Evolutionary conservation across 2,329 filamentous ascomycete genomes (phyloP), one percentile per base, ranked within the genome.

Genomic region (Raffaelea arxii): DNA sequence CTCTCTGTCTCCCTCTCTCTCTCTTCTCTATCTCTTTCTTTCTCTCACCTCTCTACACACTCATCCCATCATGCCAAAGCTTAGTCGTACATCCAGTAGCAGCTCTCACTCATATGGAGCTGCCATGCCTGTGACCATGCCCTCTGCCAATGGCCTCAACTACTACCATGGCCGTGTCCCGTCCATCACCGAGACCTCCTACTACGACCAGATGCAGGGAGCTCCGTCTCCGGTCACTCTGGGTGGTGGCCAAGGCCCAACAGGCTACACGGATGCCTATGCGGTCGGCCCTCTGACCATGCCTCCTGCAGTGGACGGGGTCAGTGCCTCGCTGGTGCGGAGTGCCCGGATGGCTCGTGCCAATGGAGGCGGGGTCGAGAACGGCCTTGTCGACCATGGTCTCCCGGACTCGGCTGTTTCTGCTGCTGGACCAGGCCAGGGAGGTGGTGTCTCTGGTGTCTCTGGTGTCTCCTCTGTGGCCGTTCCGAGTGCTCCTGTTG

Each of bases 181-280:
- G 18, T 53, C 51, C 2, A 19, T 51, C 0, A 35, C 44, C 3
- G 53, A 58, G 38, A 44, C 48, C 42, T 54, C 53, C 47, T 63
- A 59, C 53, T 65, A 64, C 44, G 58, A 56, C n/a, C 52, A 55
- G 41, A 55, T 64, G 25, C 52, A 56, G 22, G 46, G 4, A 38
- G 22, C 27, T 48, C 56, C 7, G 39, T 56, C n/a, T 51, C 56
- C 19, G 2, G 38, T 22, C 18, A 23, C 23, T 16, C 18, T 27
- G 10, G 37, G 21, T 22, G 18, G 23, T 25, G 23, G 18, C 22
- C 58, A 60, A 43, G 45, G 54, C 5, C 49, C 55, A n/a, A n/a
- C n/a, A n/a, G n/a, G n/a, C 4, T 62, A 61, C 30, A 25, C 22
- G 46, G 62, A 65, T 49, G 49, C 58, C 7, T 63, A 63, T 49